Percentiles rank a stretch among this genome's conserved stretches.
phyloP scores from a whole-genome alignment of 2,329 filamentous ascomycete genomes.

The Microdochium paspali region DNA sequence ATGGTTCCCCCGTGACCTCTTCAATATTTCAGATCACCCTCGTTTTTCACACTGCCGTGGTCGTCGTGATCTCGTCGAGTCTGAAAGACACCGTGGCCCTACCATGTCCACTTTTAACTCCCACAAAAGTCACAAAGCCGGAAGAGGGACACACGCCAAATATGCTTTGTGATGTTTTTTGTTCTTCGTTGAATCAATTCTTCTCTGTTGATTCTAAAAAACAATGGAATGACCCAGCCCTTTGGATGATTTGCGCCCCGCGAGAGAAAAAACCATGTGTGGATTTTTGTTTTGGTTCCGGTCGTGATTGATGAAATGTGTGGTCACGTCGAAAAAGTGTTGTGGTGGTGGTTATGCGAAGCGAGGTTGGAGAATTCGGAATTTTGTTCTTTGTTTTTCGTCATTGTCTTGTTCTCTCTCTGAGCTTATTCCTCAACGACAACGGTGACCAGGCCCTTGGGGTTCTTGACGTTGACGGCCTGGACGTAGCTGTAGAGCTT shows the following conservation, averaged over 20 bases:
- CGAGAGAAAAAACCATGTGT: neutral
- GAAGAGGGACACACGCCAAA: neutral
- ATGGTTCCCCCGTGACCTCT: too few relatives aligned
- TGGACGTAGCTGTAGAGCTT: conserved; percentile 99
- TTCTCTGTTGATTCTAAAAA: conserved; percentile 1
- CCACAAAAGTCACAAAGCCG: too few relatives aligned
- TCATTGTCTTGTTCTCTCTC: conserved; percentile 6
- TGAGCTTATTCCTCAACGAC: conserved; percentile 64
- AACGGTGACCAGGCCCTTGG: conserved; percentile 92
- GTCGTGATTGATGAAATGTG: neutral
- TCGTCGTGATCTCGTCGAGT: too few relatives aligned
- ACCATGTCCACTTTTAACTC: too few relatives aligned
- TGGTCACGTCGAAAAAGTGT: too few relatives aligned
- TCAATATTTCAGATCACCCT: too few relatives aligned
- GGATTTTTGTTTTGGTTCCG: neutral
- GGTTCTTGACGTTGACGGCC: conserved; percentile 98
- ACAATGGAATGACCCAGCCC: neutral
- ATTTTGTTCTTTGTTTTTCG: neutral
- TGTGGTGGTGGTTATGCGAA: too few relatives aligned
- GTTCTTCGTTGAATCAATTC: neutral
- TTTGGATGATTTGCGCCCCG: neutral
- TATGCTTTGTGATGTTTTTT: neutral
- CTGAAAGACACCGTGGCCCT: too few relatives aligned
- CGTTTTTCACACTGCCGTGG: too few relatives aligned
- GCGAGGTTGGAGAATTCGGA: neutral